These are phyloP conservation scores for Erigeron philadelphicus DNA, from an alignment of 140 eudicot genomes.

Conservation along the genomic window DNA sequence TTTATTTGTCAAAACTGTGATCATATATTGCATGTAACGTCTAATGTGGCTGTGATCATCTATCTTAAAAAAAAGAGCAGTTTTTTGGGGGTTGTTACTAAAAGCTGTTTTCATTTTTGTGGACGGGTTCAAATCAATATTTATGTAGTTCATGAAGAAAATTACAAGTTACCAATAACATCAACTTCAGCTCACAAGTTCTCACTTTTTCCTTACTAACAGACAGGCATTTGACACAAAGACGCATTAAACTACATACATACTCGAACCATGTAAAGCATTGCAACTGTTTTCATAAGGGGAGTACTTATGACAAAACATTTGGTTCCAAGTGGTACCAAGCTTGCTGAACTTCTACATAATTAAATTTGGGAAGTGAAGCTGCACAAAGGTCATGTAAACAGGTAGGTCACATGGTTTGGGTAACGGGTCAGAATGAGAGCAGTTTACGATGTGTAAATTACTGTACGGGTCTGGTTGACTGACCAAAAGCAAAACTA, in stretches of 20 bases:
- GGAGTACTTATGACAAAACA: background rate
- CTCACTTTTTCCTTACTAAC: background rate
- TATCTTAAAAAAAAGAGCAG: background rate
- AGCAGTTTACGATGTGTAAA: background rate
- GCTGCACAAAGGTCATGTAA: too few relatives aligned
- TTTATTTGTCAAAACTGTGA: background rate
- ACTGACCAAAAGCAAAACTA: background rate
- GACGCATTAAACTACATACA: background rate
- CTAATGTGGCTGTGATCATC: too few relatives aligned
- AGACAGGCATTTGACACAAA: background rate
- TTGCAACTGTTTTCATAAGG: background rate
- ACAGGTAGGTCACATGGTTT: background rate
- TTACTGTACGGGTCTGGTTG: background rate
- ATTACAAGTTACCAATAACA: background rate
- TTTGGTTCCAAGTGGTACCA: background rate
- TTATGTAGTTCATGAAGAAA: background rate
- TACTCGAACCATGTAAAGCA: background rate
- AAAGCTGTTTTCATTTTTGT: background rate
- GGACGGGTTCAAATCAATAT: background rate
- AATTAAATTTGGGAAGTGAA: background rate
- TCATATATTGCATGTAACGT: background rate
- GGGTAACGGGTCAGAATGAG: background rate
- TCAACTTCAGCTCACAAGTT: background rate
- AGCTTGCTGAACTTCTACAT: constrained; percentile 9
- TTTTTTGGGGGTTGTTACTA: background rate